These are phyloP conservation scores for Cardamine occulta DNA, from an alignment of 345 rosid species.

Conservation along the genomic window DNA sequence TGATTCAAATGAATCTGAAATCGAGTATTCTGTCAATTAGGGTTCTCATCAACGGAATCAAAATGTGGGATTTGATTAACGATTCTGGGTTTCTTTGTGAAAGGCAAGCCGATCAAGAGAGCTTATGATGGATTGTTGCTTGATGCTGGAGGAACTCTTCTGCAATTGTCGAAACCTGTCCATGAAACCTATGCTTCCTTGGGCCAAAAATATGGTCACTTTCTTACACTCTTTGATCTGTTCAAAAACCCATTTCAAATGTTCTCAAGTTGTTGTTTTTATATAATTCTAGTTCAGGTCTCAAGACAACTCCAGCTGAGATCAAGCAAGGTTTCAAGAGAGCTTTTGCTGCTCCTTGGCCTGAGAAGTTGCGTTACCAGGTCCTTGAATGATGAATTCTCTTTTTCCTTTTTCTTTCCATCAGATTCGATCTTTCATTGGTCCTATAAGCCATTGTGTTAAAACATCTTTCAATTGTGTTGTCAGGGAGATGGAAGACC, in stretches of 20 bases:
- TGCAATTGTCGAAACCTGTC: constrained; percentile 77
- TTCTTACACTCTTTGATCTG: constrained; percentile 26
- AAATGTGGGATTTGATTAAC: not conserved
- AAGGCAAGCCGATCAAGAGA: constrained; percentile 45
- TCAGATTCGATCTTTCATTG: not conserved
- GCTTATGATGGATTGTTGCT: constrained; percentile 78
- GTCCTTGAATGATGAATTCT: constrained; percentile 42
- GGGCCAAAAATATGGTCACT: constrained; percentile 76
- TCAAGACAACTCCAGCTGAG: constrained; percentile 64
- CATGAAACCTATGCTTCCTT: constrained; percentile 78
- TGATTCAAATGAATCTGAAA: not conserved
- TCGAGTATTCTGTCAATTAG: not conserved
- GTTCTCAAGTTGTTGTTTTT: constrained; percentile 3
- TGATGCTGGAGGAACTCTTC: constrained; percentile 93
- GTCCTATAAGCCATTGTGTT: not conserved
- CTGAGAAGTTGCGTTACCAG: constrained; percentile 85
- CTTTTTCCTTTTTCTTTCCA: constrained; percentile 5
- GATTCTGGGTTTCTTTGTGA: constrained; percentile 25
- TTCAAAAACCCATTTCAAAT: not conserved
- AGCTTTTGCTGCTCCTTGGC: constrained; percentile 83
- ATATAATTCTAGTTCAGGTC: constrained; percentile 47
- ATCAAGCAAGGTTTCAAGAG: constrained; percentile 84
- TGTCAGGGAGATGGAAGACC: constrained; percentile 89
- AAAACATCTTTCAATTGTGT: constrained; percentile 11
- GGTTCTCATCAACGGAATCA: not conserved